Conservation (phyloP, 1,139 yeast genomes). For the Kodamaea sp. region DNA sequence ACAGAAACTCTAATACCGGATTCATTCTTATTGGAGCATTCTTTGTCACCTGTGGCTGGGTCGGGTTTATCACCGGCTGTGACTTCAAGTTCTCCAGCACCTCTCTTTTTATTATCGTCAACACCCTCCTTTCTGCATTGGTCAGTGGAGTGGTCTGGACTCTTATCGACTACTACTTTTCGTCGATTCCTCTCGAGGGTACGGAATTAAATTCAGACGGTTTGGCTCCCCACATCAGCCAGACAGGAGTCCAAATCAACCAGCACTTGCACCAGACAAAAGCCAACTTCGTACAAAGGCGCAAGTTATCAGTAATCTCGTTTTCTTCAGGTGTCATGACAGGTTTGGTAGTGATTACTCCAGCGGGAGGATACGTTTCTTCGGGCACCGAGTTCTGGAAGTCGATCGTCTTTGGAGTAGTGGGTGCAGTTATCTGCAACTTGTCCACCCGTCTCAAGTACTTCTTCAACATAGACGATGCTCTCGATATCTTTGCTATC, state of each 20-base stretch:
- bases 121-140: slow-evolving; percentile 37
- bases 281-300: slow-evolving; percentile 20
- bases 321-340: slow-evolving; percentile 46
- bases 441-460: slow-evolving; percentile 45
- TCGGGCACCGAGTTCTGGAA: slow-evolving; percentile 45
- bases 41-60: slow-evolving; percentile 43
- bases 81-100: slow-evolving; percentile 39
- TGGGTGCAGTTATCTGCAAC: slow-evolving; percentile 41
- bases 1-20: slow-evolving; percentile 40
- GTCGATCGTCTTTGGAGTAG: slow-evolving; percentile 39
- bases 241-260: slow-evolving; percentile 22
- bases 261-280: slow-evolving; percentile 24
- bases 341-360: slow-evolving; percentile 48
- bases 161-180: slow-evolving; percentile 41
- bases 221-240: slow-evolving; percentile 12
- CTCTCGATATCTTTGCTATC: slow-evolving; percentile 47
- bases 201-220: slow-evolving; percentile 1
- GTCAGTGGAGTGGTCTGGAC: slow-evolving; percentile 42
- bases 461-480: slow-evolving; percentile 42
- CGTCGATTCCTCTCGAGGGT: slow-evolving; percentile 40
- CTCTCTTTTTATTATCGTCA: slow-evolving; percentile 37
- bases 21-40: slow-evolving; percentile 56
- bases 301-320: slow-evolving; percentile 43
- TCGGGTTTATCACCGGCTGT: slow-evolving; percentile 48
- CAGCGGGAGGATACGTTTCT: slow-evolving; percentile 47